Evolutionary conservation across 1,284 basidiomycete genomes (phyloP), one percentile per base, ranked within the genome.

Genomic region (Schizopora paradoxa): DNA sequence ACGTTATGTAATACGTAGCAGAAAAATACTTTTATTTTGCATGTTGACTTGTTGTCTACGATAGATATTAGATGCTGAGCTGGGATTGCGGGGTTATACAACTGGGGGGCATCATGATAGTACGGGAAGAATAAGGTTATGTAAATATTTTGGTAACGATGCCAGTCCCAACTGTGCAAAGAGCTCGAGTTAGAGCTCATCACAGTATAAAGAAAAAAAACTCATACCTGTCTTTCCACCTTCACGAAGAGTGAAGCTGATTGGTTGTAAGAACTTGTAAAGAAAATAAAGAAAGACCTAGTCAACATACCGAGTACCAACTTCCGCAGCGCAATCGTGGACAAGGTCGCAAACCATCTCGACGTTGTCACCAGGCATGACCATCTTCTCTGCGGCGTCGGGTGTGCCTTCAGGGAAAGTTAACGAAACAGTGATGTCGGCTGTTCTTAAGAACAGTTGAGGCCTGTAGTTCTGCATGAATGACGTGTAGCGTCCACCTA

Each of bases 351-450:
- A 91, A 48, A 90, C 73, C 73, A 99, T 86, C 68, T 97, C 93
- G 50, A 99, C 85, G 61, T 96, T 96, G 73, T 99, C 96, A 59
- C 96, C 95, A 43, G 95, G 95, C 91, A 98, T 96, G 59, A 98
- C 88, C 86, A 91, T 91, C 69, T 89, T 92, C 60, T 91, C 86
- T 45, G 76, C 74, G 14, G 86, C 77, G 57, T 87, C 82, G 6
- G 73, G 62, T 10, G 82, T 86, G 40, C 82, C 92, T 43, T 86
- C 82, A 23, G 94, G 92, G 82, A 93, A 98, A 11, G 79, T 83
- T 42, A 99, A 69, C 28, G 76, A 70, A 45, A 86, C 85, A 31
- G 94, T 97, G 54, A 98, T 86, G 63, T 99, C 94, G 50, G 92
- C 89, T 19, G 96, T 99, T 53, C 95, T 90, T 63, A 96, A 77